Conservation (phyloP, 805 yeast species). For the Aciculoconidium aculeatum region DNA sequence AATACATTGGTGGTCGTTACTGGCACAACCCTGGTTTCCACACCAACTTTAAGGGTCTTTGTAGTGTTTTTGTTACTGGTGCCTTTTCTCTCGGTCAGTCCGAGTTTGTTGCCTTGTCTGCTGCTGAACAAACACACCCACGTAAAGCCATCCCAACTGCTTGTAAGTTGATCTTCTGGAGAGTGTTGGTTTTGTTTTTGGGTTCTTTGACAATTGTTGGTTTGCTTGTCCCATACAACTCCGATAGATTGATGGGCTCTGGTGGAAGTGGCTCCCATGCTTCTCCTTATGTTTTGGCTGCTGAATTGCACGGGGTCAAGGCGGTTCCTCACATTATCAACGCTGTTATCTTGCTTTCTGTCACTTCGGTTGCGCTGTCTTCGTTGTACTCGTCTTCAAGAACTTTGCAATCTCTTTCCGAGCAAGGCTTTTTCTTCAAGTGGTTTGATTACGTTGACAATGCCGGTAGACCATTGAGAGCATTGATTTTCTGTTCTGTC, state of each 20-base stretch:
- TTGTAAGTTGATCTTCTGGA: slow-evolving; percentile 35
- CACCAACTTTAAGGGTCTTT: slow-evolving; percentile 35
- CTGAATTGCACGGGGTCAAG: slow-evolving; percentile 31
- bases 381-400: slow-evolving; percentile 39
- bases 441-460: slow-evolving; percentile 37
- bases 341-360: slow-evolving; percentile 35
- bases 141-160: slow-evolving; percentile 35
- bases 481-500: slow-evolving; percentile 28
- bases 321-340: slow-evolving; percentile 39
- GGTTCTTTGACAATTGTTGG: slow-evolving; percentile 32
- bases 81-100: slow-evolving; percentile 38
- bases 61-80: slow-evolving; percentile 34
- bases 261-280: slow-evolving; percentile 28
- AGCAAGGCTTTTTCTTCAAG: slow-evolving; percentile 37
- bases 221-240: slow-evolving; percentile 22
- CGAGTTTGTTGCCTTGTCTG: slow-evolving; percentile 35
- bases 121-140: slow-evolving; percentile 36
- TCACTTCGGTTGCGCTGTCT: slow-evolving; percentile 38
- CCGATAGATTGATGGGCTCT: slow-evolving; percentile 20
- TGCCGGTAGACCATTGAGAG: slow-evolving; percentile 36
- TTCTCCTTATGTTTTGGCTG: slow-evolving; percentile 39
- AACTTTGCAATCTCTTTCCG: slow-evolving; percentile 37
- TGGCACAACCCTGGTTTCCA: slow-evolving; percentile 37
- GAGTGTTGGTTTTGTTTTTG: slow-evolving; percentile 32
- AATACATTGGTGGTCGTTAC: slow-evolving; percentile 35